These are phyloP conservation scores for Candida sanyaensis DNA, from an alignment of 1,139 yeast species.

Conservation along the genomic window DNA sequence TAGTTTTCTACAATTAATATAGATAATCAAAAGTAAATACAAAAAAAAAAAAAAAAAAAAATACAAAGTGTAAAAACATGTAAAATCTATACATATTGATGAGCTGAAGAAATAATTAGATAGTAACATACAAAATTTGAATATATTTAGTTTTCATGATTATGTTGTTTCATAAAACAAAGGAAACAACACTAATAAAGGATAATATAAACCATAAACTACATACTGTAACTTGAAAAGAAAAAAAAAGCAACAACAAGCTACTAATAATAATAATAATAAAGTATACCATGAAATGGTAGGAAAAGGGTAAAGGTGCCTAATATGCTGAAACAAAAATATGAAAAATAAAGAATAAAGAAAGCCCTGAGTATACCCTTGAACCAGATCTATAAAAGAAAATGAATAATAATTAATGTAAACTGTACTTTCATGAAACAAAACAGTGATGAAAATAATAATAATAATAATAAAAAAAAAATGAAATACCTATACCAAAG, in stretches of 20 bases:
- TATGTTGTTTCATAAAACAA: background rate
- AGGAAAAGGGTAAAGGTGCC: no score
- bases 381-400: background rate
- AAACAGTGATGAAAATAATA: background rate
- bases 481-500: background rate
- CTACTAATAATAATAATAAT: no score
- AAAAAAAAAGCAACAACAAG: background rate
- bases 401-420: background rate
- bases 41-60: no score
- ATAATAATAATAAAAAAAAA: no score
- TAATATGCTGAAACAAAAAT: no score
- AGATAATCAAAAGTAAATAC: no score
- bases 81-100: no score
- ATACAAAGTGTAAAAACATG: no score
- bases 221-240: background rate
- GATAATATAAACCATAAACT: background rate
- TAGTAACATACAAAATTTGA: background rate
- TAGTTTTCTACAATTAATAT: no score
- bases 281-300: no score
- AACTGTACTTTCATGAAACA: background rate
- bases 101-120: no score
- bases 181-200: background rate
- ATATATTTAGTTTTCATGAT: background rate
- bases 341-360: background rate
- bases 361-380: background rate